These are phyloP conservation scores for Sporothrix globosa DNA, from an alignment of 2,329 filamentous ascomycete genomes.

Conservation along the genomic window DNA sequence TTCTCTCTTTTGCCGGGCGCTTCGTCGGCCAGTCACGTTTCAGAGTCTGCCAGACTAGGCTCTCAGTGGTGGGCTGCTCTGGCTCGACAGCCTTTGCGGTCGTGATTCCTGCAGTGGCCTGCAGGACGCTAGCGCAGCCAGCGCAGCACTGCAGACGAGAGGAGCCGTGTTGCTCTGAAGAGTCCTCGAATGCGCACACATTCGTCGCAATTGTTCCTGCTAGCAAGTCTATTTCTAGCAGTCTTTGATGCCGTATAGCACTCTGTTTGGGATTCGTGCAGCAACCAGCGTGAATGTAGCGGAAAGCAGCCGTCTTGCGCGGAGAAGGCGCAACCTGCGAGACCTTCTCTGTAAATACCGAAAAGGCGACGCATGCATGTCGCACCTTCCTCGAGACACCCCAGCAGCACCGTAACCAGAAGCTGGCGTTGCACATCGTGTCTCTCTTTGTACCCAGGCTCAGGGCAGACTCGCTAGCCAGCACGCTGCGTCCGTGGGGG, in stretches of 20 bases:
- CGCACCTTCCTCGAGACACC: slow-evolving; percentile 8
- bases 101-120: slow-evolving; percentile 24
- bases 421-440: neutral
- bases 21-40: slow-evolving; percentile 33
- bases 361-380: neutral
- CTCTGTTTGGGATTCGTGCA: slow-evolving; percentile 16
- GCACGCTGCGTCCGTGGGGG: slow-evolving; percentile 6
- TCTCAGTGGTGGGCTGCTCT: slow-evolving; percentile 19
- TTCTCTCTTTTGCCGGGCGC: slow-evolving; percentile 28
- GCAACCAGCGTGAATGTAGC: neutral
- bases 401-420: neutral
- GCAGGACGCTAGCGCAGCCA: slow-evolving; percentile 31
- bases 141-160: slow-evolving; percentile 25
- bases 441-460: neutral
- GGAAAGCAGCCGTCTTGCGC: neutral
- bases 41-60: neutral
- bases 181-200: neutral
- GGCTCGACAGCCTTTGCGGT: slow-evolving; percentile 3
- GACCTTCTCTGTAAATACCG: neutral
- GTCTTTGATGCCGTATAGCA: neutral
- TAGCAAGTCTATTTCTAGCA: neutral
- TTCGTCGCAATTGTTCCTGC: neutral
- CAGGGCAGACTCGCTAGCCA: neutral
- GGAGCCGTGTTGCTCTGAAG: neutral
- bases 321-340: neutral